A percentile compares a stretch with the other conserved stretches of the same genome.
Conservation (phyloP, 768 basidiomycete genomes). For the Xerocomellus dryophilus region DNA sequence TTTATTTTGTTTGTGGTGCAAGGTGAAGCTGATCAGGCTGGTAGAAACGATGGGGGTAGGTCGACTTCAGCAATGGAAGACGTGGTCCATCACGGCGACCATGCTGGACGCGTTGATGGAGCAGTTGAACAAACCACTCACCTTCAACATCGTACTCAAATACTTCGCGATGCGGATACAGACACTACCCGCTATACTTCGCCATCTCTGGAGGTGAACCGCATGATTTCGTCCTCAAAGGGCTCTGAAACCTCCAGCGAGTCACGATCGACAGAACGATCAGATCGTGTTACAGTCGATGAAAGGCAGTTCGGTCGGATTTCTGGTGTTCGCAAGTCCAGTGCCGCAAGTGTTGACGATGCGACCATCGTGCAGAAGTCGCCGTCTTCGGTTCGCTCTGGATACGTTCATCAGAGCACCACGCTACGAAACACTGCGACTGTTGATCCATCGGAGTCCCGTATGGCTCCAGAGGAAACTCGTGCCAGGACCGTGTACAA, state of each 20-base stretch:
- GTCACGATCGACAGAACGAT: neutral
- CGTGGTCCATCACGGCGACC: neutral
- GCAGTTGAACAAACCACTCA: neutral
- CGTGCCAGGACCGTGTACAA: neutral
- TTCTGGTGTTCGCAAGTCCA: neutral
- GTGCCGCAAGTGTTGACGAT: neutral
- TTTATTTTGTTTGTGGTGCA: neutral
- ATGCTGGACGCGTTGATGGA: neutral
- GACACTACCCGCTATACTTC: neutral
- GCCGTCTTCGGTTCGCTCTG: neutral
- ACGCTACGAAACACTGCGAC: too few relatives aligned
- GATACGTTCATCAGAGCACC: neutral
- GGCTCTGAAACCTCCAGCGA: neutral
- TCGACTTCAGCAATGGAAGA: neutral
- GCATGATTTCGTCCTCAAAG: neutral
- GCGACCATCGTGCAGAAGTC: neutral
- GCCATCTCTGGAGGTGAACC: neutral
- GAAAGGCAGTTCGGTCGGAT: neutral
- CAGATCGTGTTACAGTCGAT: neutral
- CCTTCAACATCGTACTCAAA: neutral
- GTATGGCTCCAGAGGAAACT: neutral
- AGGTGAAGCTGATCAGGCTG: neutral
- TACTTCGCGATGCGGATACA: neutral
- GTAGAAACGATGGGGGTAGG: neutral
- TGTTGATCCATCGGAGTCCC: too few relatives aligned